Evolutionary conservation across 2,329 filamentous ascomycete genomes (phyloP), one percentile per base, ranked within the genome.

Genomic region (Arachnomyces sp.): DNA sequence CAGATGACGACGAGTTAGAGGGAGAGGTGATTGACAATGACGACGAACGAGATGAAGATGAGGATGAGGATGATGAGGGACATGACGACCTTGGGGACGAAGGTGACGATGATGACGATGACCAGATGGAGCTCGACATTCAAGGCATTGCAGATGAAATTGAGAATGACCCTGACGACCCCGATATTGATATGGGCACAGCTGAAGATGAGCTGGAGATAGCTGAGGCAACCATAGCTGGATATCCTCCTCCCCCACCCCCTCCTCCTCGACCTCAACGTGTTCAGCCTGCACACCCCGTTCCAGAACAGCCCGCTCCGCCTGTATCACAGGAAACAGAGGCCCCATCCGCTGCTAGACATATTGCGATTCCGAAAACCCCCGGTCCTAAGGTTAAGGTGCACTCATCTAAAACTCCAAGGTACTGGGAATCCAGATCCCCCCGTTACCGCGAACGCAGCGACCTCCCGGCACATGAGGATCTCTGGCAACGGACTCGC

Each of bases 351-450:
- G 16, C 31, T 36, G 11, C 16, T 8, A 16, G 14, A 32, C 57
- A 55, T 40, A 51, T 84, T 25, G 76, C 82, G 8, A 82, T 96
- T 16, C 92, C 92, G 4, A 84, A 82, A 56, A 96, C 92, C 0
- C 89, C 88, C 1, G 77, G 76, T 16, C 56, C 53, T 11, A 50
- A 49, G 49, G 60, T 58, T 14, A 72, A 66, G 36, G 59, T 65
- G 12, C 56, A 63, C 18, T 61, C 63, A 2, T 52, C 63, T n/a
- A 64, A 64, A 35, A 72, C 75, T 8, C 74, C 85, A 9, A 73
- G 76, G 39, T 90, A 95, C 63, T 96, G 90, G 90, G 72, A 92
- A 28, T 82, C 87, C 52, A 87, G 82, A 28, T 87, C 90, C 5
- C 69, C 75, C 17, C 17, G 34, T 30, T 46, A 43, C 20, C 74